Evolutionary conservation across 2,329 filamentous ascomycete genomes (phyloP), one percentile per base, ranked within the genome.

Genomic region (Fusarium temperatum): DNA sequence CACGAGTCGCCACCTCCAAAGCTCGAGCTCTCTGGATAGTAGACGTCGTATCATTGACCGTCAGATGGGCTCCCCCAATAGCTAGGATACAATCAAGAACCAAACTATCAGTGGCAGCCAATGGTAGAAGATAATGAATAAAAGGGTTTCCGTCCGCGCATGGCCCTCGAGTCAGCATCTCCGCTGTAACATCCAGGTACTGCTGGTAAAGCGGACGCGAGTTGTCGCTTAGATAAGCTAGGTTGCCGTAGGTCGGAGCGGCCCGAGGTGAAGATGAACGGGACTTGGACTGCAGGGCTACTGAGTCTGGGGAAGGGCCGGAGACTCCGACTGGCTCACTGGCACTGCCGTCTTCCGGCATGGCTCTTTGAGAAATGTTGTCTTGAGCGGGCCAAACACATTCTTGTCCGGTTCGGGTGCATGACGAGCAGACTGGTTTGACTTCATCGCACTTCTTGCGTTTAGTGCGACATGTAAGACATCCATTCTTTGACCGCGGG

Each of bases 391-490:
- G 65, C 65, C 65, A 68, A 20, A 32, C n/a, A 22, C 65, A 68
- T 9, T 68, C 65, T 28, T 48, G 36, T 1, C 30, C 28, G 0
- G 63, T 26, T 9, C 63, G 41, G 22, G 12, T 54, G 26, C 65
- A 68, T 17, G 54, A 42, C 4, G 54, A 26, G 39, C 65, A 61
- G 10, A 45, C n/a, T 35, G 51, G 58, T 8, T 64, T 69, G 17
- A 63, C 36, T 22, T 70, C 67, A 18, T 70, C 67, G 13, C 67
- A 69, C 36, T 69, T 69, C 42, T 69, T 69, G 14, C 64, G 66
- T n/a, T 68, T 69, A 11, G 48, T 35, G 1, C 66, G 66, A 22
- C 66, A 69, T 2, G 48, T 51, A 3, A 68, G 32, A 42, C 66
- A 69, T 0, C 66, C 66, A 36, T 68, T 69, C 35, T 54, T 69